Evolutionary conservation across 768 basidiomycete species (phyloP), one percentile per base, ranked within the genome.

Genomic region (Lactarius evosmus): DNA sequence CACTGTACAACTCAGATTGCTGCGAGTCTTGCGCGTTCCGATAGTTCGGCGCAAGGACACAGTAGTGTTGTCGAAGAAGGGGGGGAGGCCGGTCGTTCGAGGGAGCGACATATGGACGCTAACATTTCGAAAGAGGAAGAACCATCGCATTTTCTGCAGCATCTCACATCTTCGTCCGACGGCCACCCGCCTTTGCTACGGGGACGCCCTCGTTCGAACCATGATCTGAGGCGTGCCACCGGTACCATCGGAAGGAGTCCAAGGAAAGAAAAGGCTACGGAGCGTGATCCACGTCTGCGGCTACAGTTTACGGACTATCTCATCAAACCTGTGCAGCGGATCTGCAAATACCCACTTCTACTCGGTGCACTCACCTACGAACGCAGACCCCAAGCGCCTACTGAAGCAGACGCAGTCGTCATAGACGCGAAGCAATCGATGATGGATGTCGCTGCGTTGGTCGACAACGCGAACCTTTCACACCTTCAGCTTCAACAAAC

Each of bases 251-350:
- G 46, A 34, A 53, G 53, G 32, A 59, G 57, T 33, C 30, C 49
- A 6, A 62, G 67, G 17, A 59, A 66, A 59, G 40, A 60, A 50
- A 56, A 41, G n/a, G 3, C 32, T 32, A 3, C 17, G 8, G 58
- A 66, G 8, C 58, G 51, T 56, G 65, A 60, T 50, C 54, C 65
- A 17, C 66, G 66, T 33, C 52, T 77, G 14, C 82, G 83, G 25
- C 81, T 91, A 40, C 80, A 81, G 62, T 85, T 91, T 74, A 77
- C 84, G 68, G 96, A 98, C 76, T 95, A 95, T 72, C 82, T 98
- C 77, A 98, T 99, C 77, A 94, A 94, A 75, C 96, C 96, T n/a
- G 83, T 98, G 17, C 96, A 99, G 75, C 81, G 95, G 56, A 89
- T 99, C 56, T 98, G 95, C 82, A 91, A 88, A 69, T 99, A 99